Base-by-base conservation (phyloP, 768 basidiomycete genomes). In the Fomitopsis serialis region DNA sequence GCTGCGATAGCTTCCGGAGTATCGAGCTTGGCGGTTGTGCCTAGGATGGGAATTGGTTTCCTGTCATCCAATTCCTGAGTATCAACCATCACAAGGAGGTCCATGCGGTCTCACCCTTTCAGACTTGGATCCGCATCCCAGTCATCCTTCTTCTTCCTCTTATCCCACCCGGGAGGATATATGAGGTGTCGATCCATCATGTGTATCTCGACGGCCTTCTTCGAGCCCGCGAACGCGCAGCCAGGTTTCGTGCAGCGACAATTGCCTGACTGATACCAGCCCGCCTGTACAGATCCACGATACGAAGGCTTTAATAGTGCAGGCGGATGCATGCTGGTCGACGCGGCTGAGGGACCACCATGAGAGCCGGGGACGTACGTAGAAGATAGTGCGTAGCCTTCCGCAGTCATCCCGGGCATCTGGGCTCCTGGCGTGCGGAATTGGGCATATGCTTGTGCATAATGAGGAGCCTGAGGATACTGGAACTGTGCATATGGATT, bases 181-280 rank as follows among this genome's bases (percentile, higher is more conserved):
- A 92, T 82, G 42, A 93, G 75, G 66, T 93, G 91, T n/a, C 90
- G 77, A 60, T 92, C 91, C 90, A 92, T 92, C 82, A 83, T 86
- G 63, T 94, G 92, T 25, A 73, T 75, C 66, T 92, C 86, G 15
- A 92, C 79, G 23, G 80, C 72, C 64, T 89, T 88, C 37, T 73
- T 70, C 3, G 89, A 85, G 32, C 87, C 90, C 36, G 72, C 72
- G 61, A 89, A 94, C 6, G 66, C 60, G 65, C 91, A 94, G n/a
- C 76, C 75, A 42, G 70, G 73, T 59, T 85, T 74, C 8, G 78
- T 75, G 65, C 89, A 92, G 50, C 78, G 76, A 57, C 58, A 65
- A 58, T 72, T 76, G 3, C 89, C 89, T 37, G 80, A 63, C 52
- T 82, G 82, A 62, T 85, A 83, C 84, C 84, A 85, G n/a, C 53